These are phyloP conservation scores for Phaffomyces antillensis DNA, from an alignment of 805 yeast species.

Conservation along the genomic window DNA sequence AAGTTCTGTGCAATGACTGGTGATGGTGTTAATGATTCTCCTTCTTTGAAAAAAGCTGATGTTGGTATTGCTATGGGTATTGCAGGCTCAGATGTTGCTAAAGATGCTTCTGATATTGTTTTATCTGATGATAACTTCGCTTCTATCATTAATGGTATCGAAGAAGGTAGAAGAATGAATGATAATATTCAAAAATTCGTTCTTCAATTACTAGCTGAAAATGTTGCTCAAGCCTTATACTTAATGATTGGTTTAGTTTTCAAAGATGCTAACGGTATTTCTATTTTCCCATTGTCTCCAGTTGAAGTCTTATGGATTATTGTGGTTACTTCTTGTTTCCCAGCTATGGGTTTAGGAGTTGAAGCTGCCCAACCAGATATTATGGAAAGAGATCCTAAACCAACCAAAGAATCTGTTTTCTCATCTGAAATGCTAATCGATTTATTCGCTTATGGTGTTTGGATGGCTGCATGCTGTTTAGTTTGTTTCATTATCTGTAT, in stretches of 20 bases:
- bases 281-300: conserved; percentile 79
- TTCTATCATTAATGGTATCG: conserved; percentile 68
- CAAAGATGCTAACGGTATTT: conserved; percentile 50
- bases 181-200: conserved; percentile 74
- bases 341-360: conserved; percentile 76
- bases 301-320: conserved; percentile 77
- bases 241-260: conserved; percentile 70
- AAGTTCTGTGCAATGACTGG: conserved; percentile 77
- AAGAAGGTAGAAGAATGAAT: conserved; percentile 76
- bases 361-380: conserved; percentile 59
- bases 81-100: conserved; percentile 80
- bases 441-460: conserved; percentile 64
- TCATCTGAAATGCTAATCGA: conserved; percentile 63
- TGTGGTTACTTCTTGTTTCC: conserved; percentile 73
- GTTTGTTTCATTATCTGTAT: conserved; percentile 56
- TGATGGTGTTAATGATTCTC: conserved; percentile 80
- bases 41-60: conserved; percentile 67
- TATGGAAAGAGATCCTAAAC: conserved; percentile 59
- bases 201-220: conserved; percentile 63
- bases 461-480: conserved; percentile 68
- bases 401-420: conserved; percentile 47
- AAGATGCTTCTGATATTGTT: conserved; percentile 74
- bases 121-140: conserved; percentile 74
- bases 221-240: conserved; percentile 63
- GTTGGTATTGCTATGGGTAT: conserved; percentile 83